These are phyloP conservation scores for Corchorus capsularis DNA, from an alignment of 345 rosid species.

Conservation along the genomic window DNA sequence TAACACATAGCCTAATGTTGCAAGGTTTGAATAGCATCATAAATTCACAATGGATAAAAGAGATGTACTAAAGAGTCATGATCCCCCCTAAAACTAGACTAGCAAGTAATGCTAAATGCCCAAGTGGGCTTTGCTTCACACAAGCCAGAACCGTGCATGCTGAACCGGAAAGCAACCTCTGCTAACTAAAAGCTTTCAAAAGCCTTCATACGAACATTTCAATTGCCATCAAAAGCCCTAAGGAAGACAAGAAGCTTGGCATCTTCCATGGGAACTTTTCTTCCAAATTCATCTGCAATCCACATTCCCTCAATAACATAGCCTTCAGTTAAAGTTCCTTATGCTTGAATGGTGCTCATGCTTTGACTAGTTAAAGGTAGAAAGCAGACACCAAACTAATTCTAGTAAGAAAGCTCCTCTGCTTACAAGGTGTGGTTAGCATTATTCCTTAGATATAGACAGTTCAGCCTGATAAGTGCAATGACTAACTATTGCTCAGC, in stretches of 20 bases:
- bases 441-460: background rate
- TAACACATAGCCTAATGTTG: background rate
- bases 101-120: background rate
- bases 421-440: background rate
- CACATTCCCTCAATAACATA: constrained; percentile 1
- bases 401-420: constrained; percentile 1
- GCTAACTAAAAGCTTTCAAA: background rate
- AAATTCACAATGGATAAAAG: background rate
- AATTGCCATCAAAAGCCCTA: background rate
- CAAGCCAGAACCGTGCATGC: background rate
- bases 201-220: background rate
- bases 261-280: background rate
- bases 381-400: background rate
- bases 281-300: background rate
- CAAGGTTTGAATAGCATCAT: background rate
- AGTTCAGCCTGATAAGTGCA: background rate
- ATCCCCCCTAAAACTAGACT: background rate
- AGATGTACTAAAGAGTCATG: background rate
- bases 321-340: background rate
- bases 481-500: background rate
- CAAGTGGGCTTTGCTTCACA: background rate
- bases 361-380: background rate
- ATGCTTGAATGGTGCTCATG: background rate
- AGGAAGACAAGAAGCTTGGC: background rate
- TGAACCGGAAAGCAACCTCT: background rate